Evolutionary conservation across 2,329 filamentous ascomycete genomes (phyloP).

Genomic region (Alternaria sp.): DNA sequence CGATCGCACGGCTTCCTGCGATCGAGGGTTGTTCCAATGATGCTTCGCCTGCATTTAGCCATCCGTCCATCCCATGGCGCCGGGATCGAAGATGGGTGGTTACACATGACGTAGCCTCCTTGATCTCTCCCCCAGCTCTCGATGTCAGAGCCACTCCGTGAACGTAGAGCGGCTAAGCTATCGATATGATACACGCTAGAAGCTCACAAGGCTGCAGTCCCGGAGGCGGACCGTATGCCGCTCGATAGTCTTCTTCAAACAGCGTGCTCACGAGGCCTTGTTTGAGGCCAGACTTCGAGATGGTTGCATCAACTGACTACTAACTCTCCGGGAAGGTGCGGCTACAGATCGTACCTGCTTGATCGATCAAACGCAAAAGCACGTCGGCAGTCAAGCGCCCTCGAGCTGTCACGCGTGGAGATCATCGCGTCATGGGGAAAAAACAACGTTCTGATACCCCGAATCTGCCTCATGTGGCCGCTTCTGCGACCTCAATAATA

Average conservation of each 20-base stretch:
- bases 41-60: constrained; percentile 9
- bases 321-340: background rate
- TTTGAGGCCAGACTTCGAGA: background rate
- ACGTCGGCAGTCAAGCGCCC: background rate
- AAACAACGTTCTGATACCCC: constrained; percentile 1
- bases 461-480: constrained; percentile 6
- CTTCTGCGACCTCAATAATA: constrained; percentile 12
- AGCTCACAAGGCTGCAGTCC: background rate
- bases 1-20: constrained; percentile 8
- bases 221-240: constrained; percentile 5
- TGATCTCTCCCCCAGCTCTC: constrained; percentile 1
- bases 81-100: background rate
- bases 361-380: constrained; percentile 1
- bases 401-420: background rate
- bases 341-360: background rate
- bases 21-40: constrained; percentile 6
- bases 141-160: constrained; percentile 2
- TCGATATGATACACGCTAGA: constrained; percentile 7
- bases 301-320: background rate
- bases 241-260: constrained; percentile 1
- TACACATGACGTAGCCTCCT: constrained; percentile 11
- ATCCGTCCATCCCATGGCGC: background rate
- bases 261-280: background rate
- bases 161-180: background rate
- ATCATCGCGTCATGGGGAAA: constrained; percentile 2